These are phyloP conservation scores for Wallacemonas sp. DNA, from an alignment of 208 protist genomes.

Conservation along the genomic window DNA sequence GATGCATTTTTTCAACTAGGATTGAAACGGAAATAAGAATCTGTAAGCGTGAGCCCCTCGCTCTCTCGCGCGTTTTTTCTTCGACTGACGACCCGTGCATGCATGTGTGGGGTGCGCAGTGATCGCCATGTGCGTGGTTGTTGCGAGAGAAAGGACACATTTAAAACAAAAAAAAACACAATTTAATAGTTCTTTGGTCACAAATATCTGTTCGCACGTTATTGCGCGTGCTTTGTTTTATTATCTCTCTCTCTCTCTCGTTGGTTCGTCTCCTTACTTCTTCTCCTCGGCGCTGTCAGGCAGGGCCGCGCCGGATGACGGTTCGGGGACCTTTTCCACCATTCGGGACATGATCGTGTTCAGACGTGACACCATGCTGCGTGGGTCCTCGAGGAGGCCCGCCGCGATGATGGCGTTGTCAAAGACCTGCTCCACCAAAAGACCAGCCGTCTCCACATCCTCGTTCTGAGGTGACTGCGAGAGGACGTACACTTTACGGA, in stretches of 20 bases:
- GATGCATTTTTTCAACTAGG: slow-evolving; percentile 1
- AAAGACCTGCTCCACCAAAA: slow-evolving; percentile 92
- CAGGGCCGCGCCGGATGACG: slow-evolving; percentile 41
- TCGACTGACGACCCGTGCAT: too few species aligned
- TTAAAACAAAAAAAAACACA: too few species aligned
- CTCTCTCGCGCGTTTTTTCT: too few species aligned
- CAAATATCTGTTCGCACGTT: neutral
- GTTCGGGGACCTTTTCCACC: slow-evolving; percentile 87
- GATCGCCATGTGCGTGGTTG: too few species aligned
- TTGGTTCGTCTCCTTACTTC: neutral
- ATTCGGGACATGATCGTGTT: slow-evolving; percentile 92
- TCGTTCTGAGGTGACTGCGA: slow-evolving; percentile 70
- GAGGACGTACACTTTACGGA: slow-evolving; percentile 91
- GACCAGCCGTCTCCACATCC: slow-evolving; percentile 81
- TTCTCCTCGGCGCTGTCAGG: slow-evolving; percentile 5
- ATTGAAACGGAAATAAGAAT: slow-evolving; percentile 17
- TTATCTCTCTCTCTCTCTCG: neutral
- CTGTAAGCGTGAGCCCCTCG: neutral
- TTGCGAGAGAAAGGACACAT: too few species aligned
- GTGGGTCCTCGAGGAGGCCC: slow-evolving; percentile 91
- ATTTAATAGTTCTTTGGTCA: too few species aligned
- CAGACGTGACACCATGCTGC: slow-evolving; percentile 86
- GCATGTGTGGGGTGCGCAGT: too few species aligned
- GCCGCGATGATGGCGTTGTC: slow-evolving; percentile 93
- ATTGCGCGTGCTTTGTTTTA: neutral